phyloP scores from a whole-genome alignment of 2,329 filamentous ascomycete genomes.

The Fusarium globosum region DNA sequence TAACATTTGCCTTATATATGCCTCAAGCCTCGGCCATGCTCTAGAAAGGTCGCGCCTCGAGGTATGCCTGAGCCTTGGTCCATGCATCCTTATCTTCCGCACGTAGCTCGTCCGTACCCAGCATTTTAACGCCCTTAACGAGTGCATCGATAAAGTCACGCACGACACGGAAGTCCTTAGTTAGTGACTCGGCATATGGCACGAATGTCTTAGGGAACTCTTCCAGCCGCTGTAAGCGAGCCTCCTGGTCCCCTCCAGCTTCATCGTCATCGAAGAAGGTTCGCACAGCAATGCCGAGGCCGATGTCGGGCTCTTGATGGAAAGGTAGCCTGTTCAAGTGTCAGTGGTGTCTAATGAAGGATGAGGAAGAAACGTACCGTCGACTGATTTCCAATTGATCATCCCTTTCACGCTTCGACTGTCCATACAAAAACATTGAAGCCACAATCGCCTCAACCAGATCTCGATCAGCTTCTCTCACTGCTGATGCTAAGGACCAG shows the following conservation, averaged over 20 bases:
- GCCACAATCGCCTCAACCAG: slow-evolving; percentile 84
- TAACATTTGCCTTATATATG: slow-evolving; percentile 36
- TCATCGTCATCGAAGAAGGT: slow-evolving; percentile 81
- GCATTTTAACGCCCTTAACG: slow-evolving; percentile 65
- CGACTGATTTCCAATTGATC: slow-evolving; percentile 77
- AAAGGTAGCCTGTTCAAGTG: slow-evolving; percentile 69
- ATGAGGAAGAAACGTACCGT: slow-evolving; percentile 62
- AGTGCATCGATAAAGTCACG: slow-evolving; percentile 69
- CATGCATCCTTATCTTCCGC: slow-evolving; percentile 62
- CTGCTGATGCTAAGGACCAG: slow-evolving; percentile 82
- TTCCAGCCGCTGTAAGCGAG: slow-evolving; percentile 57
- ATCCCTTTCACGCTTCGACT: slow-evolving; percentile 76
- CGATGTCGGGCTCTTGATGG: slow-evolving; percentile 75
- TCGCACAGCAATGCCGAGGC: slow-evolving; percentile 82
- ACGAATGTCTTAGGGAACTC: slow-evolving; percentile 65
- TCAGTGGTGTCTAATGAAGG: slow-evolving; percentile 17
- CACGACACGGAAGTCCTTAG: slow-evolving; percentile 69
- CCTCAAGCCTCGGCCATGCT: slow-evolving; percentile 16
- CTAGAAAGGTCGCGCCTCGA: slow-evolving; percentile 58
- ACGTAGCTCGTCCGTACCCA: slow-evolving; percentile 61
- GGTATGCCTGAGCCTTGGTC: slow-evolving; percentile 66
- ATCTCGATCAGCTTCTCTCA: slow-evolving; percentile 83
- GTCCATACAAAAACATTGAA: slow-evolving; percentile 83
- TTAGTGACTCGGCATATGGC: slow-evolving; percentile 68
- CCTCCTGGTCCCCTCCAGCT: slow-evolving; percentile 63